Evolutionary conservation across 441 rosid genomes (phyloP).

Genomic region (Bocquillonia castaneifolia): DNA sequence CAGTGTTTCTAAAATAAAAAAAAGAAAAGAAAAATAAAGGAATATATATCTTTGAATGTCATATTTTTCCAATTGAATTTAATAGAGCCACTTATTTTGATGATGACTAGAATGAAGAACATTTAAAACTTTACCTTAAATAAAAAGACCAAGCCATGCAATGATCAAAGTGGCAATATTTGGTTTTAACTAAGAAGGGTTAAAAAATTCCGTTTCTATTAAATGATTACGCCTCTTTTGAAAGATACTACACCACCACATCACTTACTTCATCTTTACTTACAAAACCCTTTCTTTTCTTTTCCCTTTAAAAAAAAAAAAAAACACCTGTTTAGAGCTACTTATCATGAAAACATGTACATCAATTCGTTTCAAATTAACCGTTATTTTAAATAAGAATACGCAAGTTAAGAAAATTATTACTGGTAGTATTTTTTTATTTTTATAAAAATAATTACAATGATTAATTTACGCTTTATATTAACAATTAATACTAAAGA

Average conservation of each 20-base stretch:
- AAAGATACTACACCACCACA: not conserved
- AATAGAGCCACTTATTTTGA: not conserved
- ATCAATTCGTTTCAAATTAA: too few relatives aligned
- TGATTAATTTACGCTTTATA: too few relatives aligned
- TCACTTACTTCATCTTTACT: slow-evolving; percentile 1
- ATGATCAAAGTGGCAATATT: slow-evolving; percentile 3
- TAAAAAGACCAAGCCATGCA: not conserved
- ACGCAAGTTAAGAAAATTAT: too few relatives aligned
- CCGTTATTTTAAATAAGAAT: too few relatives aligned
- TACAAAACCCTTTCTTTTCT: not conserved
- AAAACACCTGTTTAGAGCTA: not conserved
- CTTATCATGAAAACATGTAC: not conserved
- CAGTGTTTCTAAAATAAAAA: not conserved
- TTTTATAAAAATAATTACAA: too few relatives aligned
- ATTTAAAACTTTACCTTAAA: slow-evolving; percentile 7
- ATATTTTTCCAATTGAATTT: not conserved
- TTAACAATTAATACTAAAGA: too few relatives aligned
- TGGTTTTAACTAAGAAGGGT: slow-evolving; percentile 10
- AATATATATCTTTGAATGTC: not conserved
- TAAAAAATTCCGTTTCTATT: slow-evolving; percentile 3
- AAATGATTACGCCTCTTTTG: slow-evolving; percentile 18
- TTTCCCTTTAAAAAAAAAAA: not conserved
- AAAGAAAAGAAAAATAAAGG: not conserved
- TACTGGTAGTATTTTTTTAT: too few relatives aligned
- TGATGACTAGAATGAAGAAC: not conserved